phyloP scores from a whole-genome alignment of 352 stramenopile species.

The Phytophthora pluvialis region DNA sequence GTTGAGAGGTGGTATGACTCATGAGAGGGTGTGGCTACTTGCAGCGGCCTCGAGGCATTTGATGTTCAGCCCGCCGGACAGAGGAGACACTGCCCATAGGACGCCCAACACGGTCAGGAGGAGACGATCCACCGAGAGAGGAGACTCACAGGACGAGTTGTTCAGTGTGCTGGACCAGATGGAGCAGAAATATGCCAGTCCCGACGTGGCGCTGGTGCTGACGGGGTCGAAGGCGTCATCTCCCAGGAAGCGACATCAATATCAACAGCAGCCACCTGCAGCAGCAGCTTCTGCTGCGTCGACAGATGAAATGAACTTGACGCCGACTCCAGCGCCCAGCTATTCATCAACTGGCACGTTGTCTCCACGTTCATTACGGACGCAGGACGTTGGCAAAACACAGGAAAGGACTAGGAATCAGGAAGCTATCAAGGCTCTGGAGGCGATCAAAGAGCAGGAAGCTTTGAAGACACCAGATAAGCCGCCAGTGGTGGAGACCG shows the following conservation, averaged over 20 bases:
- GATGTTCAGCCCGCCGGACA: slow-evolving; percentile 49
- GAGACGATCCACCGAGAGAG: slow-evolving; percentile 22
- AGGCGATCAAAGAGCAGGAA: slow-evolving; percentile 13
- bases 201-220: slow-evolving; percentile 19
- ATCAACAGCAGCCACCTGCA: background rate
- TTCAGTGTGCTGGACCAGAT: slow-evolving; percentile 67
- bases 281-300: background rate
- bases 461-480: slow-evolving; percentile 6
- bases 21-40: slow-evolving; percentile 3
- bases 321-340: slow-evolving; percentile 8
- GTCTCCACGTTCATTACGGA: slow-evolving; percentile 20
- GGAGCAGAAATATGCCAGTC: slow-evolving; percentile 61
- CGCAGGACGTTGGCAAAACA: slow-evolving; percentile 16
- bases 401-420: slow-evolving; percentile 19
- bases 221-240: background rate
- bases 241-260: background rate
- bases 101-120: slow-evolving; percentile 9
- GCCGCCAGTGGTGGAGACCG: slow-evolving; percentile 30
- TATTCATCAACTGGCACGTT: slow-evolving; percentile 33
- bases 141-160: slow-evolving; percentile 68
- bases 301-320: slow-evolving; percentile 15
- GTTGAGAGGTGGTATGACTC: slow-evolving; percentile 5
- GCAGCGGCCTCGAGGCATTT: slow-evolving; percentile 52
- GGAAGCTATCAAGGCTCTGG: background rate
- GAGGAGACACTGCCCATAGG: background rate